Evolutionary conservation across 495 filamentous ascomycete genomes (phyloP), one percentile per base, ranked within the genome.

Genomic region (Penicillium egyptiacum): DNA sequence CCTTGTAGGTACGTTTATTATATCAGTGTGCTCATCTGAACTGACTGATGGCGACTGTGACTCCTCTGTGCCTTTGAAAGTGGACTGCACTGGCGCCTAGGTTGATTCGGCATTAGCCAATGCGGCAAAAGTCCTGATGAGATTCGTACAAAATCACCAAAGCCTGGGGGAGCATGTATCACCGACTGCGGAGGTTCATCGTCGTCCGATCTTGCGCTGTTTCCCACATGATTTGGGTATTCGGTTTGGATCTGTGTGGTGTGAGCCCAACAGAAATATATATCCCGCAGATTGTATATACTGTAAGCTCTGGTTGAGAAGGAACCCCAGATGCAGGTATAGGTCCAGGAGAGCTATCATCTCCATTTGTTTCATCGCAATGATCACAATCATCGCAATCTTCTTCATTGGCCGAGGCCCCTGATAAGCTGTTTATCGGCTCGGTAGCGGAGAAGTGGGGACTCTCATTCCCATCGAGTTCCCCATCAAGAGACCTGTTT

Each of bases 141-240:
- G 59, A 50, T 3, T 73, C 86, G 75, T 64, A 93, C 89, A 81
- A 92, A 92, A 53, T 81, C 80, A 48, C 82, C 79, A 72, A 92
- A 96, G 39, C 86, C 88, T 61, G 87, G 73, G 4, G 91, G 91
- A 20, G 88, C 90, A 75, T 95, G 91, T 63, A 96, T 96, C 47
- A 94, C 91, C 3, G 91, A 96, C 55, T 87, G 79, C 22, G 89
- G 83, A 50, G 77, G 74, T 58, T 86, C 82, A 52, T 93, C 90
- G 55, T 92, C 87, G 57, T 85, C 83, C 37, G 79, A 75, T 22
- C 80, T 77, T 54, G 76, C 73, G 62, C 79, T 79, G 55, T 79
- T 66, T 22, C 64, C 66, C 43, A 80, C 71, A 28, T 81, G 79
- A 52, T 79, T 69, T 12, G 85, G 70, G 53, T 82, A 81, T n/a